phyloP scores from a whole-genome alignment of 305 asterid genomes.

The Petunia hybrid region DNA sequence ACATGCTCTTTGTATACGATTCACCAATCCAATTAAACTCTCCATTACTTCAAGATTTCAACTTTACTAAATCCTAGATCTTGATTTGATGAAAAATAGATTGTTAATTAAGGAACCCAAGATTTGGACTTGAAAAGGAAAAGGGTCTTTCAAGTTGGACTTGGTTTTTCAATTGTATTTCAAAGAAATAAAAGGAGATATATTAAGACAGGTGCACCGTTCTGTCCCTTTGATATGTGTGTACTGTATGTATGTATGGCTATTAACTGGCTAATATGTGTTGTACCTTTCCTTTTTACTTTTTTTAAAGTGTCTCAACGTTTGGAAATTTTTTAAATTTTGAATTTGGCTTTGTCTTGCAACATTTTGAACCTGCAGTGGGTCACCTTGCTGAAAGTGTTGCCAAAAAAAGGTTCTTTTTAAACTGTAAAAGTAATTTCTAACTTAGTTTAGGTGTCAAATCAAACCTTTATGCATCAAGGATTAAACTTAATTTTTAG shows the following conservation, averaged over 20 bases:
- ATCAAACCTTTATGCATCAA: too few relatives aligned
- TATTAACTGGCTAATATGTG: not conserved
- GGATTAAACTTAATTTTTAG: not conserved
- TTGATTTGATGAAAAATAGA: not conserved
- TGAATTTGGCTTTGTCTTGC: not conserved
- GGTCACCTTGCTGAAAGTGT: not conserved
- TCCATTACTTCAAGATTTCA: constrained; percentile 46
- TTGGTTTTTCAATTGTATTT: not conserved
- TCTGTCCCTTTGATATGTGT: not conserved
- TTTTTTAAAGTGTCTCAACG: not conserved
- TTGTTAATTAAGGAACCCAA: constrained; percentile 12
- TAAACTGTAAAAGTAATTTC: not conserved
- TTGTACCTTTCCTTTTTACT: constrained; percentile 5
- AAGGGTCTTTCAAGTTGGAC: constrained; percentile 26
- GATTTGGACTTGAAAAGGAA: constrained; percentile 11
- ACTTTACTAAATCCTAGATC: constrained; percentile 16
- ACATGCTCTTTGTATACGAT: constrained; percentile 77
- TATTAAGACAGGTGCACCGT: not conserved
- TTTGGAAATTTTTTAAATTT: not conserved
- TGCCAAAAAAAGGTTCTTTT: not conserved
- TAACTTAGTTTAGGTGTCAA: too few relatives aligned
- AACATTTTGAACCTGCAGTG: not conserved
- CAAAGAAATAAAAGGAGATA: not conserved
- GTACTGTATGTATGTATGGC: not conserved
- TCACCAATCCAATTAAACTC: constrained; percentile 80